Evolutionary conservation across 208 protist species (phyloP).

Genomic region (Crithidia brevicula): DNA sequence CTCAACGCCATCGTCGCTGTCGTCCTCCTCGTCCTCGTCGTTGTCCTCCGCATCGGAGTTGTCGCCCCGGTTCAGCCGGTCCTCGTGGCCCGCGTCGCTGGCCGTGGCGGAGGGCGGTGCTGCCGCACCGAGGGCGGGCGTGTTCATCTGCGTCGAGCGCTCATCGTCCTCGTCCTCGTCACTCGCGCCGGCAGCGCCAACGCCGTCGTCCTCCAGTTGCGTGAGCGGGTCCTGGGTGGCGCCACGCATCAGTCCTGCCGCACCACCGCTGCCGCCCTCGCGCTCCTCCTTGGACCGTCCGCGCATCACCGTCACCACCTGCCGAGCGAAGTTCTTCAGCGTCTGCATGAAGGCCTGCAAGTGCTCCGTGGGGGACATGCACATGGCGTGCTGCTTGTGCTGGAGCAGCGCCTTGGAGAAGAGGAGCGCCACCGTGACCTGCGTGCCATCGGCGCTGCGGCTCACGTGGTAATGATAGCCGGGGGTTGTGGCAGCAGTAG

Average conservation of each 20-base stretch:
- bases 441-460: slow-evolving; percentile 41
- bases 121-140: slow-evolving; percentile 18
- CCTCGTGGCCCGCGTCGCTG: slow-evolving; percentile 24
- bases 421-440: slow-evolving; percentile 73
- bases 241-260: slow-evolving; percentile 16
- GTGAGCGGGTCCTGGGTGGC: slow-evolving; percentile 29
- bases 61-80: slow-evolving; percentile 18
- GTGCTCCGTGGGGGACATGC: slow-evolving; percentile 84
- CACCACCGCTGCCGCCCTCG: slow-evolving; percentile 25
- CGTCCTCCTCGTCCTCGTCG: slow-evolving; percentile 16
- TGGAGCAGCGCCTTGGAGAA: slow-evolving; percentile 70
- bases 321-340: slow-evolving; percentile 61
- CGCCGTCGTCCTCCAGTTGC: slow-evolving; percentile 31
- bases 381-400: slow-evolving; percentile 54
- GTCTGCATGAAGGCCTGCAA: slow-evolving; percentile 56
- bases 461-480: slow-evolving; percentile 77
- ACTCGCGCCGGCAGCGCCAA: slow-evolving; percentile 10
- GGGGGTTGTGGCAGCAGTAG: background rate
- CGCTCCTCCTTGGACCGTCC: slow-evolving; percentile 45
- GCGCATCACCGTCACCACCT: slow-evolving; percentile 55
- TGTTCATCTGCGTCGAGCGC: slow-evolving; percentile 24
- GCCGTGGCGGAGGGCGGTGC: slow-evolving; percentile 22
- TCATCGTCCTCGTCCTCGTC: slow-evolving; percentile 35
- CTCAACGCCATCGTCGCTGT: slow-evolving; percentile 19
- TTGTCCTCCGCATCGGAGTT: slow-evolving; percentile 27